These are phyloP conservation scores for Backusella luteola DNA, from an alignment of 192 early-diverging fungal genomes.

Conservation along the genomic window DNA sequence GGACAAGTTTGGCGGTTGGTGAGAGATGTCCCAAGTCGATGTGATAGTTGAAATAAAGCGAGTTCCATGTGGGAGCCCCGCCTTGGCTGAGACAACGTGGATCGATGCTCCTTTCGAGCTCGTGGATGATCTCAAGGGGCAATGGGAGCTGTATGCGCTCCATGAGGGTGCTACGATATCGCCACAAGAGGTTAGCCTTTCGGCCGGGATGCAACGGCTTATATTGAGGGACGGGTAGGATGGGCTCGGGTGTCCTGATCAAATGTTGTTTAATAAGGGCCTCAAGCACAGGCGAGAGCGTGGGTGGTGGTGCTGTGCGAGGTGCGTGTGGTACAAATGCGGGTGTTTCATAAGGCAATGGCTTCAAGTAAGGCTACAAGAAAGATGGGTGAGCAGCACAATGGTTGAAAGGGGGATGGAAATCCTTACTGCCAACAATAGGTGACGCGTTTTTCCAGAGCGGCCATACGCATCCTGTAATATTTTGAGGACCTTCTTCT, in stretches of 20 bases:
- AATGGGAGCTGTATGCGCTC: slow-evolving; percentile 14
- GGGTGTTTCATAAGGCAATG: background rate
- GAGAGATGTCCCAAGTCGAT: background rate
- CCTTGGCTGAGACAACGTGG: background rate
- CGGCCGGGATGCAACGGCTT: slow-evolving; percentile 36
- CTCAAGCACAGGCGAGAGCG: slow-evolving; percentile 15
- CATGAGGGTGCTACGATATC: slow-evolving; percentile 25
- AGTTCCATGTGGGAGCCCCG: slow-evolving; percentile 17
- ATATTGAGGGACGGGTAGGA: slow-evolving; percentile 22
- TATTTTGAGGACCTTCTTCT: slow-evolving; percentile 26
- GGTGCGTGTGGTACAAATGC: slow-evolving; percentile 34
- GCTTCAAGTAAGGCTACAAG: slow-evolving; percentile 14
- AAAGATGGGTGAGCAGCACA: too few relatives aligned
- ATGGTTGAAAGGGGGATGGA: too few relatives aligned
- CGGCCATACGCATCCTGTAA: slow-evolving; percentile 31
- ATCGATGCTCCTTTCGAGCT: slow-evolving; percentile 26
- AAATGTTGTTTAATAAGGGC: background rate
- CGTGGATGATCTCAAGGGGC: slow-evolving; percentile 28
- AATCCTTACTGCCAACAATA: slow-evolving; percentile 25
- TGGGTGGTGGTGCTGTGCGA: slow-evolving; percentile 33
- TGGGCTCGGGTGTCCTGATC: slow-evolving; percentile 15
- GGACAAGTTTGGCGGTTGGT: background rate
- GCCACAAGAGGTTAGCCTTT: slow-evolving; percentile 39
- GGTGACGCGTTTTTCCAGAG: slow-evolving; percentile 29
- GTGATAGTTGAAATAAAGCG: slow-evolving; percentile 12